phyloP scores from a whole-genome alignment of 2,329 filamentous ascomycete genomes.

The Exutisphaerella laricina region DNA sequence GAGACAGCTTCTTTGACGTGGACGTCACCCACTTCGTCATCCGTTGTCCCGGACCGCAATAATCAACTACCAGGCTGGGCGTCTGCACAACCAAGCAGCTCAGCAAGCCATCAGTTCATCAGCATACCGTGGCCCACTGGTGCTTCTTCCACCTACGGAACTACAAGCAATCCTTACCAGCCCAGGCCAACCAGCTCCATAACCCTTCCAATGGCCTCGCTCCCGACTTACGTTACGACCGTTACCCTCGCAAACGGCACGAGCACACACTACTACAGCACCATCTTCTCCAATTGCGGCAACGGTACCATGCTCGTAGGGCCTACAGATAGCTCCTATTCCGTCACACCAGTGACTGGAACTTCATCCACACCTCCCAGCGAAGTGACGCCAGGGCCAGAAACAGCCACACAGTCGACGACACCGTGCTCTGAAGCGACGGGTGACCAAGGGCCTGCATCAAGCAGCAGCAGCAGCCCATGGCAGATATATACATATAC shows the following conservation, averaged over 20 bases:
- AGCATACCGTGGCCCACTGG: no score
- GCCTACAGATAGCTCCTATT: neutral
- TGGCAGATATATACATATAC: neutral
- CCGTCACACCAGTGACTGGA: neutral
- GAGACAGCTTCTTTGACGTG: neutral
- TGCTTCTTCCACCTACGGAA: no score
- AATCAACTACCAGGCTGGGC: no score
- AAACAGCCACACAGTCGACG: neutral
- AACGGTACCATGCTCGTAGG: constrained; percentile 7
- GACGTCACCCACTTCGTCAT: neutral
- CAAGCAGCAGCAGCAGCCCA: neutral
- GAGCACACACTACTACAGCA: neutral
- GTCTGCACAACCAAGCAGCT: neutral
- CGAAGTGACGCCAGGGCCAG: neutral
- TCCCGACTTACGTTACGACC: constrained; percentile 6
- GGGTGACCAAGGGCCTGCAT: neutral
- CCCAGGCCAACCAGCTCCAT: neutral
- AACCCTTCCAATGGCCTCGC: constrained; percentile 2
- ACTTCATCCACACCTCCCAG: neutral
- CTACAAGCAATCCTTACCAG: neutral
- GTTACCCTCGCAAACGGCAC: constrained; percentile 5
- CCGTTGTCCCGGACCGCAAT: no score
- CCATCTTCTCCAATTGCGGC: constrained; percentile 7
- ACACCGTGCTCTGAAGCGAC: neutral
- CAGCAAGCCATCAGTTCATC: neutral